Evolutionary conservation across 2,329 filamentous ascomycete species (phyloP).

Genomic region (Cladophialophora chaetospira): DNA sequence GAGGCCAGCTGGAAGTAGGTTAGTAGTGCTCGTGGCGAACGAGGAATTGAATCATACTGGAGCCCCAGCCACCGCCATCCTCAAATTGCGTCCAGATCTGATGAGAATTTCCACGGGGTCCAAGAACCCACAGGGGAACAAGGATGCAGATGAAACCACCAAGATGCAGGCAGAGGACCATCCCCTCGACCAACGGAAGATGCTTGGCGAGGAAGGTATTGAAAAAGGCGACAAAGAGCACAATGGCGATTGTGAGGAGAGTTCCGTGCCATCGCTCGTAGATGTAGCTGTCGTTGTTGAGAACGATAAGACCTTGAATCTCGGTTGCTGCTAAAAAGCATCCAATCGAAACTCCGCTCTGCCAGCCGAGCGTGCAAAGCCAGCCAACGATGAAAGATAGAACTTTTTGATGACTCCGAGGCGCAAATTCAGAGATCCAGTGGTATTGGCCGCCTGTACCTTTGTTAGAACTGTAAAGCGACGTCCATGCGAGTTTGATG

Average conservation of each 20-base stretch:
- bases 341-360: conserved; percentile 36
- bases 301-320: conserved; percentile 39
- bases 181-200: conserved; percentile 43
- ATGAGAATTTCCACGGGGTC: conserved; percentile 39
- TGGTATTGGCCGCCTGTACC: conserved; percentile 34
- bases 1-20: background rate
- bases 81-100: conserved; percentile 45
- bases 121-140: conserved; percentile 46
- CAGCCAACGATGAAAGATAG: conserved; percentile 48
- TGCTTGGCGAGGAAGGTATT: conserved; percentile 45
- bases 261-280: conserved; percentile 49
- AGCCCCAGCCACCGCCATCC: conserved; percentile 39
- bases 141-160: conserved; percentile 46
- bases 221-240: conserved; percentile 42
- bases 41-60: background rate
- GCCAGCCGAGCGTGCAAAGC: conserved; percentile 37
- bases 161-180: conserved; percentile 46
- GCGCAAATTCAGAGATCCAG: conserved; percentile 49
- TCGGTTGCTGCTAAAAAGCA: conserved; percentile 39
- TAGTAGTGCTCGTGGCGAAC: background rate
- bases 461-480: background rate
- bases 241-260: conserved; percentile 44
- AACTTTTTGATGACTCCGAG: conserved; percentile 42
- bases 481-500: background rate
- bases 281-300: conserved; percentile 39